Percentiles rank a stretch among this genome's conserved stretches.
These are phyloP conservation scores for Lactarius vividus DNA, from an alignment of 768 basidiomycete genomes.

Conservation along the genomic window DNA sequence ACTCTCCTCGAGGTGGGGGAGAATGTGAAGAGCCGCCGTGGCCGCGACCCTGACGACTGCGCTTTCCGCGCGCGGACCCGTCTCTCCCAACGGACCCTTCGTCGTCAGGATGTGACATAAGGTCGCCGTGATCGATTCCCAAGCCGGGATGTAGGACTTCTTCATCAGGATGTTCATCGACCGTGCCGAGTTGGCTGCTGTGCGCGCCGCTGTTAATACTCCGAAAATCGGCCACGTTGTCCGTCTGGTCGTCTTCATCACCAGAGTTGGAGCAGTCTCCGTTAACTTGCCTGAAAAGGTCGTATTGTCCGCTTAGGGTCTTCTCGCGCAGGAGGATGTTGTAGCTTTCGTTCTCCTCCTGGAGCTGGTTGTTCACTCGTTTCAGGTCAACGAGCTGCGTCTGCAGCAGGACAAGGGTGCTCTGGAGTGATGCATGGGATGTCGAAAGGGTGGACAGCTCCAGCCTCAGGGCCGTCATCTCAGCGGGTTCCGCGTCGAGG, in stretches of 20 bases:
- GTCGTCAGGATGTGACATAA: constrained; percentile 41
- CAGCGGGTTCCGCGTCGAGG: constrained; percentile 74
- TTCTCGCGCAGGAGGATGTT: constrained; percentile 90
- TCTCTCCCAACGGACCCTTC: constrained; percentile 26
- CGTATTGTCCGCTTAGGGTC: constrained; percentile 87
- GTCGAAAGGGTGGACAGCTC: constrained; percentile 86
- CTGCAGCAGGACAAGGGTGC: constrained; percentile 79
- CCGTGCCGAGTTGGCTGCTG: constrained; percentile 55
- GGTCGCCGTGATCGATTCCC: constrained; percentile 42
- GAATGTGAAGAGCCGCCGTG: constrained; percentile 53
- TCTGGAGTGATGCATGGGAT: constrained; percentile 79
- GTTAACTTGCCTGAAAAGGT: constrained; percentile 67
- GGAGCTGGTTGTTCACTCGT: constrained; percentile 79
- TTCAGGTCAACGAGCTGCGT: constrained; percentile 85
- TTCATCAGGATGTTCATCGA: constrained; percentile 39
- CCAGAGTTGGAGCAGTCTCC: constrained; percentile 35
- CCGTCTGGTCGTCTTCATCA: constrained; percentile 27
- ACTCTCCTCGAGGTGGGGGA: constrained; percentile 61
- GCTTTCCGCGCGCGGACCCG: constrained; percentile 40
- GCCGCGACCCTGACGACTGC: constrained; percentile 47
- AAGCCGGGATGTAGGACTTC: constrained; percentile 51
- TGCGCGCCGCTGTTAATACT: constrained; percentile 55
- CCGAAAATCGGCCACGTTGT: constrained; percentile 35
- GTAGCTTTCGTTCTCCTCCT: constrained; percentile 97
- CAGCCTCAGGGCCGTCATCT: constrained; percentile 78